phyloP scores from a whole-genome alignment of 2,329 filamentous ascomycete genomes.

The Epichloe hybrida region DNA sequence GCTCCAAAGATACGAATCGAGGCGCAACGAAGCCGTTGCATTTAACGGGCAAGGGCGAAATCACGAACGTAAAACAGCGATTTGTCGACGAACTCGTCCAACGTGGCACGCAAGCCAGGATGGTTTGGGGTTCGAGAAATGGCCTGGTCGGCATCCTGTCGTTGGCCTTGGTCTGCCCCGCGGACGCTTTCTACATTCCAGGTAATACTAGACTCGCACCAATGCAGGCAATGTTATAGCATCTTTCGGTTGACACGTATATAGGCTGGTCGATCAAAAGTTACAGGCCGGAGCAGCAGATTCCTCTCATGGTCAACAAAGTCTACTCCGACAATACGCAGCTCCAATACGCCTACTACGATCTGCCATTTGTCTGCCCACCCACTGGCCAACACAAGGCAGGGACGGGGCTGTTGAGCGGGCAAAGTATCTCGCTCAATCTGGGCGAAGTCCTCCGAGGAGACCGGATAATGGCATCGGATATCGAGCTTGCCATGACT shows the following conservation, averaged over 20 bases:
- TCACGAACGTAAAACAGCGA: neutral
- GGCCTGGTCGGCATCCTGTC: conserved; percentile 27
- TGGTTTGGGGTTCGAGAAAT: conserved; percentile 15
- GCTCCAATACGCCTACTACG: conserved; percentile 83
- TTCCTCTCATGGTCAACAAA: conserved; percentile 84
- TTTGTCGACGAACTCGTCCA: neutral
- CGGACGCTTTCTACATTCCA: conserved; percentile 71
- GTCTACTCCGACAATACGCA: conserved; percentile 82
- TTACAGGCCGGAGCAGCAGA: conserved; percentile 61
- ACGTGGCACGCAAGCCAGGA: neutral
- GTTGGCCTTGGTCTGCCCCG: conserved; percentile 22
- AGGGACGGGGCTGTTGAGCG: conserved; percentile 57
- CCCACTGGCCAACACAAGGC: conserved; percentile 54
- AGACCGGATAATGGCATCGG: conserved; percentile 72
- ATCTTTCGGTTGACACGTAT: conserved; percentile 3
- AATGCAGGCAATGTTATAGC: neutral
- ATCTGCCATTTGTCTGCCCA: conserved; percentile 77
- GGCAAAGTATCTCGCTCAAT: conserved; percentile 68
- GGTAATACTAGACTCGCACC: conserved; percentile 37
- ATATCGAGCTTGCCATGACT: conserved; percentile 68
- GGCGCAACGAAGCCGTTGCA: too few species aligned
- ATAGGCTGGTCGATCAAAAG: conserved; percentile 69
- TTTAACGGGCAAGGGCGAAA: too few species aligned
- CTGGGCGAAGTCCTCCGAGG: conserved; percentile 78
- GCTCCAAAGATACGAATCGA: too few species aligned